Conservation (phyloP, 2,329 filamentous ascomycete genomes). For the Xylariaceae sp. region DNA sequence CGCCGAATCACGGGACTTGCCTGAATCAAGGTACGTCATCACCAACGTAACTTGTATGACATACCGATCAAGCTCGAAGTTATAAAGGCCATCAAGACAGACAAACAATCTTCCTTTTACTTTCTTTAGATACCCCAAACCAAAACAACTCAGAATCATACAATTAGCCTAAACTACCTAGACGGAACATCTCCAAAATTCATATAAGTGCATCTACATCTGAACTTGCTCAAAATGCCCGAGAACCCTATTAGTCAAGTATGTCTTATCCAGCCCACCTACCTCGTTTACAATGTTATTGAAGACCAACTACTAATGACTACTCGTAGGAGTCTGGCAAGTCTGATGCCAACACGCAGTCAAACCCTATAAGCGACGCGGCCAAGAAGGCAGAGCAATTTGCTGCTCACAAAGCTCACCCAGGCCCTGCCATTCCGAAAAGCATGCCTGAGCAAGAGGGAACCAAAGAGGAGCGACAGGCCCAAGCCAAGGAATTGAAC, state of each 20-base stretch:
- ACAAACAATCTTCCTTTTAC: background rate
- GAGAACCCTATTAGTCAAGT: slow-evolving; percentile 36
- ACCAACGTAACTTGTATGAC: slow-evolving; percentile 34
- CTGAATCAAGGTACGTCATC: slow-evolving; percentile 40
- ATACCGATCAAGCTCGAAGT: background rate
- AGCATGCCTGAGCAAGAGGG: slow-evolving; percentile 64
- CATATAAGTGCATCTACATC: background rate
- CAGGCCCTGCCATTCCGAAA: slow-evolving; percentile 63
- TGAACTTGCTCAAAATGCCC: slow-evolving; percentile 37
- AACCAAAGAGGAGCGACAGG: slow-evolving; percentile 72
- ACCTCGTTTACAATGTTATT: slow-evolving; percentile 3
- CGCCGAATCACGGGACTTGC: slow-evolving; percentile 41
- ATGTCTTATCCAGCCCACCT: slow-evolving; percentile 17
- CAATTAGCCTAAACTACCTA: background rate
- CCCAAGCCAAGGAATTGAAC: slow-evolving; percentile 71
- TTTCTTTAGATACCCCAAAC: background rate
- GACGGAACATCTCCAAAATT: background rate
- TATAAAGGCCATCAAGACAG: slow-evolving; percentile 11
- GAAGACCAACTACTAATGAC: slow-evolving; percentile 8
- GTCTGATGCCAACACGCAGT: slow-evolving; percentile 48
- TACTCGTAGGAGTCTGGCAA: slow-evolving; percentile 37
- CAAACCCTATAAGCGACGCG: slow-evolving; percentile 44
- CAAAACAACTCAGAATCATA: slow-evolving; percentile 4
- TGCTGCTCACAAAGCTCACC: slow-evolving; percentile 60
- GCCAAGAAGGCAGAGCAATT: slow-evolving; percentile 48